Conservation (phyloP, 2,329 filamentous ascomycete species). For the Aspergillus proliferans region DNA sequence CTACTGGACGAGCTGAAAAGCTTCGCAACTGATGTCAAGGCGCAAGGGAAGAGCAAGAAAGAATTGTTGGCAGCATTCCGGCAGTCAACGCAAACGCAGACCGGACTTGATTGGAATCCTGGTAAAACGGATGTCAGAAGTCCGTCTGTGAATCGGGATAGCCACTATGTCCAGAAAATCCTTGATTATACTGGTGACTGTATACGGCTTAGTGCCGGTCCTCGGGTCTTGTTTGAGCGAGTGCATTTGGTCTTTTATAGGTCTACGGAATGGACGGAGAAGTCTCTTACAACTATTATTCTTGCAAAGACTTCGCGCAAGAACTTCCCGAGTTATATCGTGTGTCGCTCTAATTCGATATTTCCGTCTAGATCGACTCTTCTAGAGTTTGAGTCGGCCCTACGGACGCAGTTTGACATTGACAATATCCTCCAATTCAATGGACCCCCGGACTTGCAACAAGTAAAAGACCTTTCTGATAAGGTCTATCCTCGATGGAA, state of each 20-base stretch:
- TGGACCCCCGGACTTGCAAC: slow-evolving; percentile 61
- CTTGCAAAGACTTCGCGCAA: slow-evolving; percentile 80
- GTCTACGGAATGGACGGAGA: slow-evolving; percentile 95
- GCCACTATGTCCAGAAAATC: slow-evolving; percentile 72
- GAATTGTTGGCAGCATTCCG: slow-evolving; percentile 70
- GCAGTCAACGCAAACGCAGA: slow-evolving; percentile 67
- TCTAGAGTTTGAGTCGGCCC: slow-evolving; percentile 81
- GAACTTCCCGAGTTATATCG: slow-evolving; percentile 85
- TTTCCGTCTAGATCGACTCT: slow-evolving; percentile 70
- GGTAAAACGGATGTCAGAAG: slow-evolving; percentile 36
- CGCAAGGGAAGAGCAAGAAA: slow-evolving; percentile 80
- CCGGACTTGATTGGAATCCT: slow-evolving; percentile 62
- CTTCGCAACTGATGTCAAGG: slow-evolving; percentile 77
- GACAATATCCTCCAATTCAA: slow-evolving; percentile 78
- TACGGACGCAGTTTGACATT: slow-evolving; percentile 73
- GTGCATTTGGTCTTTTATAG: slow-evolving; percentile 95
- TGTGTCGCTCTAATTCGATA: slow-evolving; percentile 82
- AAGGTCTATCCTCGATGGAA: slow-evolving; percentile 77
- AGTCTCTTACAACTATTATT: slow-evolving; percentile 90
- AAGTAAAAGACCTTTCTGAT: slow-evolving; percentile 66
- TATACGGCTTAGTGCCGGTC: slow-evolving; percentile 66
- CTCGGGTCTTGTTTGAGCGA: slow-evolving; percentile 79
- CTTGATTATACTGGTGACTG: slow-evolving; percentile 72
- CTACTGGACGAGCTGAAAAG: slow-evolving; percentile 81
- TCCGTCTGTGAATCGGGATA: slow-evolving; percentile 57